Evolutionary conservation across 768 basidiomycete genomes (phyloP).

Genomic region (Sutorius australiensis): DNA sequence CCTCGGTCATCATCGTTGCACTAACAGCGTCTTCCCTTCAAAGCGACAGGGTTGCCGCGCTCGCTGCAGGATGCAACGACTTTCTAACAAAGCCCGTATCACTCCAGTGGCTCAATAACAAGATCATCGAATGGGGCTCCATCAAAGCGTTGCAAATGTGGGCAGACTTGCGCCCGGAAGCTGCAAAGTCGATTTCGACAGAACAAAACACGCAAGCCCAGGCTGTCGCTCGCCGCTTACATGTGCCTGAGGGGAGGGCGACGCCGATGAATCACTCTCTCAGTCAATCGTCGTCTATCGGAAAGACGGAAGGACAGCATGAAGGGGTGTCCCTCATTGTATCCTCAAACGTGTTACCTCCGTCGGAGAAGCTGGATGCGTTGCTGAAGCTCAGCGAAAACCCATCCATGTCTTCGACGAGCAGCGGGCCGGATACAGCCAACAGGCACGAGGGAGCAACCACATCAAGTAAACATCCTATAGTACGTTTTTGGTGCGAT

Average conservation of each 20-base stretch:
- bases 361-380: conserved; percentile 24
- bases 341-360: conserved; percentile 14
- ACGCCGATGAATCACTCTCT: conserved; percentile 34
- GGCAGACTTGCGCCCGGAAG: conserved; percentile 74
- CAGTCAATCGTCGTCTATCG: conserved; percentile 38
- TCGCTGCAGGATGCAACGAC: conserved; percentile 98
- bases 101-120: conserved; percentile 91
- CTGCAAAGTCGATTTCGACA: conserved; percentile 41
- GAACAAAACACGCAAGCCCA: conserved; percentile 49
- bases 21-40: conserved; percentile 95
- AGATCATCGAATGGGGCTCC: conserved; percentile 99
- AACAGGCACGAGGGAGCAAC: conserved; percentile 24
- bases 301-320: conserved; percentile 18
- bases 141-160: conserved; percentile 94
- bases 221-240: conserved; percentile 43
- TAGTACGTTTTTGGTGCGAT: background rate
- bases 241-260: conserved; percentile 45
- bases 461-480: conserved; percentile 21
- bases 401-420: conserved; percentile 14
- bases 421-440: background rate
- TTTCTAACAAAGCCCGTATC: conserved; percentile 98
- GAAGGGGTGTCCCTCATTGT: conserved; percentile 17
- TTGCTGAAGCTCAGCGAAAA: conserved; percentile 22
- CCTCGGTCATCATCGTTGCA: conserved; percentile 98
- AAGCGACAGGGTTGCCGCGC: conserved; percentile 92